Evolutionary conservation across 345 rosid species (phyloP), one percentile per base, ranked within the genome.

Genomic region (Mercurialis annua): DNA sequence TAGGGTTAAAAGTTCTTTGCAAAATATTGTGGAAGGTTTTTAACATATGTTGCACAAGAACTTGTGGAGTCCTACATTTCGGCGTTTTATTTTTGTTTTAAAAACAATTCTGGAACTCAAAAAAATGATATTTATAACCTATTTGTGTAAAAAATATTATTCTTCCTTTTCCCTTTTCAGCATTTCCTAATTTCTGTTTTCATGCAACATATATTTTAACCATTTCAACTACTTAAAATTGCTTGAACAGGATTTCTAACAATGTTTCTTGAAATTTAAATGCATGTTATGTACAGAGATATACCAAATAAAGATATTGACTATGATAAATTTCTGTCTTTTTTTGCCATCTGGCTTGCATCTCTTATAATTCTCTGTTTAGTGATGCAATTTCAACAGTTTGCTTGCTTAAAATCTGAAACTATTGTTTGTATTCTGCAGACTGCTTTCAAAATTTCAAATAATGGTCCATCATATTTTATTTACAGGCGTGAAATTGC

Each of bases 401-500:
- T 69, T 68, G 67, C 63, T 55, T 46, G 48, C 40, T 69, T 42
- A 27, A 24, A 26, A 16, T 62, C 15, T 20, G 30, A 26, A 62
- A 43, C 10, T 29, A 26, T 27, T 43, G 23, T 6, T 27, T 61
- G 16, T 38, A 62, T 24, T 7, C 27, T 33, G 26, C 38, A 44
- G 38, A 26, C 29, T 44, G 34, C 38, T 44, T 62, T 11, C 23
- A 43, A 44, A n/a, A 18, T 31, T 30, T 44, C 17, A 26, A 8
- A 12, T 26, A 40, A 38, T 2, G 23, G 5, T 34, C 58, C 34
- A 59, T 72, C 21, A 26, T 73, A 62, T 36, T 69, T 24, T 69
- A 27, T 17, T 63, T 68, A 64, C 83, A 88, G 97, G 92, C 34
- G 70, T 40, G 49, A 81, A 77, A 58, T 67, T 88, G 75, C 90